These are phyloP conservation scores for Backusella parvicylindrica DNA, from an alignment of 192 early-diverging fungal species.

Conservation along the genomic window DNA sequence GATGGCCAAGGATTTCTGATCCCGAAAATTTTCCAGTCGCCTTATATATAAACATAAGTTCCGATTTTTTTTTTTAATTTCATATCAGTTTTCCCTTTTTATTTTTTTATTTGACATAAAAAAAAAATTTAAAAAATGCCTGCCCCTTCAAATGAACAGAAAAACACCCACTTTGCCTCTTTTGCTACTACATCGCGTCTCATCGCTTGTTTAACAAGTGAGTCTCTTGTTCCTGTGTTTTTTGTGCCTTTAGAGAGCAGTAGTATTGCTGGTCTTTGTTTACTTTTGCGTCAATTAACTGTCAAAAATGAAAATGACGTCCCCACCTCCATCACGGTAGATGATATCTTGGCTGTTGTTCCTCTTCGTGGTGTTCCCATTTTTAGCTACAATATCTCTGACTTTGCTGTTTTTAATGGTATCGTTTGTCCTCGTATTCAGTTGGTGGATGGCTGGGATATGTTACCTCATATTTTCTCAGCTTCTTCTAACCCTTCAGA, in stretches of 20 bases:
- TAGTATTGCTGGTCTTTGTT: slow-evolving; percentile 17
- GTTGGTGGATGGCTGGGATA: slow-evolving; percentile 34
- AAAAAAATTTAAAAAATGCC: slow-evolving; percentile 25
- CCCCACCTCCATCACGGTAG: slow-evolving; percentile 8
- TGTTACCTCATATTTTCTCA: slow-evolving; percentile 24
- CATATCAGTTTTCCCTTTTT: not conserved
- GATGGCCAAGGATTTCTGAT: not conserved
- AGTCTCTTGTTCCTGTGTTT: slow-evolving; percentile 45
- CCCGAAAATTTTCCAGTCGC: not conserved
- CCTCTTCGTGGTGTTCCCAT: slow-evolving; percentile 26
- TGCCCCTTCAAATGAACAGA: slow-evolving; percentile 1
- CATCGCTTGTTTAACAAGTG: slow-evolving; percentile 52
- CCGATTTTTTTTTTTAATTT: not conserved
- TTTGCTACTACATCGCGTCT: slow-evolving; percentile 58
- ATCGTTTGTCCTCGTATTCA: slow-evolving; percentile 15
- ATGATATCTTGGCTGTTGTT: slow-evolving; percentile 23
- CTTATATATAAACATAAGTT: not conserved
- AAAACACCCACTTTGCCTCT: slow-evolving; percentile 25
- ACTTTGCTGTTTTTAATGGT: slow-evolving; percentile 6
- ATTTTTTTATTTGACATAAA: not conserved
- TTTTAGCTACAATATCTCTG: slow-evolving; percentile 20
- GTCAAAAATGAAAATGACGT: not conserved
- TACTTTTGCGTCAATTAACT: slow-evolving; percentile 2
- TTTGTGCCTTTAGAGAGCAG: slow-evolving; percentile 21
- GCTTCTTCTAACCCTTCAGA: not conserved